phyloP scores from a whole-genome alignment of 257 asterid genomes.

The Perilla frutescens region DNA sequence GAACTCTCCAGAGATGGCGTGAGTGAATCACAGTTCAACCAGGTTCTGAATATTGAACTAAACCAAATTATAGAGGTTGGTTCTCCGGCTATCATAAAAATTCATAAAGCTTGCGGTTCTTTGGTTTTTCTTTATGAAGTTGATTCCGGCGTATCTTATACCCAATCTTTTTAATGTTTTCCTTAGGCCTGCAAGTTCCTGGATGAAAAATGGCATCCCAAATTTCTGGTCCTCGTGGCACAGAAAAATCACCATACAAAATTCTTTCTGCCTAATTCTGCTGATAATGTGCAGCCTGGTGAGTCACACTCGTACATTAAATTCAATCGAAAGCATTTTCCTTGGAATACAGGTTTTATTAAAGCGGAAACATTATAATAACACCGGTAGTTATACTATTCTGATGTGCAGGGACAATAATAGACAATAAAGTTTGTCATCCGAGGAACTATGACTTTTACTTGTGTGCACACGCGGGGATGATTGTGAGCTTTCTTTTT shows the following conservation, averaged over 20 bases:
- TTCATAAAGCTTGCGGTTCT: background rate
- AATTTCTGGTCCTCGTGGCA: slow-evolving; percentile 75
- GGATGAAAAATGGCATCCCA: slow-evolving; percentile 73
- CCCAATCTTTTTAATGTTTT: background rate
- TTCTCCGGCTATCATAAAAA: background rate
- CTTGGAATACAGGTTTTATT: background rate
- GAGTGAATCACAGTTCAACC: slow-evolving; percentile 86
- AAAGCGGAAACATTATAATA: background rate
- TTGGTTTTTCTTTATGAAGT: background rate
- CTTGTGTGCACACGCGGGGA: slow-evolving; percentile 81
- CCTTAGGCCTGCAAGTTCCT: slow-evolving; percentile 78
- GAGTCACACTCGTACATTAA: background rate
- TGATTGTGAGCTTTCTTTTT: slow-evolving; percentile 57
- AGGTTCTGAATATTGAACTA: slow-evolving; percentile 80
- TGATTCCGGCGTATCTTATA: background rate
- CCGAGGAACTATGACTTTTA: slow-evolving; percentile 79
- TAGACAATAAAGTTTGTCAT: slow-evolving; percentile 76
- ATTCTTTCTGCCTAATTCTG: slow-evolving; percentile 70
- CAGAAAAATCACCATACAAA: slow-evolving; percentile 89
- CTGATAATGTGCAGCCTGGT: slow-evolving; percentile 90
- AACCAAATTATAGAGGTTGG: slow-evolving; percentile 84
- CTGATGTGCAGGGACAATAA: slow-evolving; percentile 64
- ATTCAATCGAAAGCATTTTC: background rate
- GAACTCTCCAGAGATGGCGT: slow-evolving; percentile 78
- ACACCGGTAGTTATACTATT: slow-evolving; percentile 5